Evolutionary conservation across 2,329 filamentous ascomycete species (phyloP), one percentile per base, ranked within the genome.

Genomic region (Neofusicoccum kwambonambiense): DNA sequence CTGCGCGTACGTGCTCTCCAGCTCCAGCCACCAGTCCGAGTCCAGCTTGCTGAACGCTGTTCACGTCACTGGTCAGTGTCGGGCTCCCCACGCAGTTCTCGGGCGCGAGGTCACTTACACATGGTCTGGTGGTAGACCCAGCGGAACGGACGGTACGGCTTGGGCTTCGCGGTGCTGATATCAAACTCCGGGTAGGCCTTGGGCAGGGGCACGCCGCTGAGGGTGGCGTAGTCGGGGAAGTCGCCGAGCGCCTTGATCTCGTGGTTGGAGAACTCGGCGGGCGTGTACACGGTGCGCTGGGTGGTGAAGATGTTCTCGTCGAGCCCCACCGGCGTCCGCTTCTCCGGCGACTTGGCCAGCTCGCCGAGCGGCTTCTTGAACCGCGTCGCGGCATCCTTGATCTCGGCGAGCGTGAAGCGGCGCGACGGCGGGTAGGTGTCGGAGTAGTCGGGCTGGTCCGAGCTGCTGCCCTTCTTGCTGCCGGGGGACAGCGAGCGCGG

Each of bases 111-210:
- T 47, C 22, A 65, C 63, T 70, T 84, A 94, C 91, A 91, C 92
- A 96, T 96, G 0, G 92, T 96, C 73, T 96, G 92, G 73, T 95
- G 91, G 73, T 96, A 96, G 0, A 84, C 81, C 92, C 92, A 96
- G 70, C 92, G 78, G 49, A 96, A 90, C 0, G 92, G 92, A 45
- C 92, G 83, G 73, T 93, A 96, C 0, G 92, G 92, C 65, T 92
- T 83, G 1, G 92, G 86, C 9, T 83, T 71, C 0, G 92, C 91
- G 67, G 82, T 90, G 13, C 83, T 78, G 63, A 93, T 87, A 67
- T 91, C 81, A 72, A 95, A 95, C 4, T 85, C 80, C 0, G 74
- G 70, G 64, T 90, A 88, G 0, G 89, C 82, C 8, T 80, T 68
- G 0, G 92, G 92, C 52, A 90, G 77, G 1, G 90, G 90, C 4